Evolutionary conservation across 306 rosid species (phyloP).

Genomic region (Crotalaria pallida): DNA sequence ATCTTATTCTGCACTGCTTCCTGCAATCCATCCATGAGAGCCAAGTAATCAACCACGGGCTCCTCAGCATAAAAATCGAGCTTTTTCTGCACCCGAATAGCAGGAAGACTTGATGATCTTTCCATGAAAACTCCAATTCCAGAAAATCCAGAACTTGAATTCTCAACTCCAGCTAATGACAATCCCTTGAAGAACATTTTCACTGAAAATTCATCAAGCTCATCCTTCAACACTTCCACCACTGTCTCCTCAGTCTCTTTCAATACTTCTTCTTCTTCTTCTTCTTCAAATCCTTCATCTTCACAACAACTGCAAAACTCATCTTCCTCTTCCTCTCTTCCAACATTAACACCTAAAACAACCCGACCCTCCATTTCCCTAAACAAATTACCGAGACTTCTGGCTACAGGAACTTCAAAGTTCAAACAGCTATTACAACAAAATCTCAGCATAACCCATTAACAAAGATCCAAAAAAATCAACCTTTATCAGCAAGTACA

Average conservation of each 20-base stretch:
- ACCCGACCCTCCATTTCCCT: conserved; percentile 53
- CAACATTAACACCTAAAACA: conserved; percentile 32
- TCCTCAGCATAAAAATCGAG: conserved; percentile 83
- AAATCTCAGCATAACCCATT: conserved; percentile 26
- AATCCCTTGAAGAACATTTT: conserved; percentile 84
- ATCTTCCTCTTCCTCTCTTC: conserved; percentile 83
- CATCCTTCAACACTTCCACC: conserved; percentile 49
- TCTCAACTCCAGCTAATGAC: conserved; percentile 62
- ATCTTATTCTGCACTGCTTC: conserved; percentile 60
- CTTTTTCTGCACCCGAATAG: conserved; percentile 74
- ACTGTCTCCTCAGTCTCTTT: conserved; percentile 51
- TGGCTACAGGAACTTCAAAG: conserved; percentile 3
- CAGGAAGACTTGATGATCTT: conserved; percentile 42
- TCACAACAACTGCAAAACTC: conserved; percentile 92
- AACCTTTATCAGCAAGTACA: not conserved
- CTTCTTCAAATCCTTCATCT: conserved; percentile 44
- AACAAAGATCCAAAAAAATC: conserved; percentile 29
- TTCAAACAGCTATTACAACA: conserved; percentile 11
- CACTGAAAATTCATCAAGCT: conserved; percentile 66
- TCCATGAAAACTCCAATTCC: conserved; percentile 97
- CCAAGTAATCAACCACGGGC: conserved; percentile 71
- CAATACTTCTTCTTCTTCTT: conserved; percentile 61
- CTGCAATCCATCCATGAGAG: conserved; percentile 75
- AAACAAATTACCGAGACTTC: conserved; percentile 13
- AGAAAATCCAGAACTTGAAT: conserved; percentile 59